These are phyloP conservation scores for Alternaria arbusti DNA, from an alignment of 2,329 filamentous ascomycete genomes.

Conservation along the genomic window DNA sequence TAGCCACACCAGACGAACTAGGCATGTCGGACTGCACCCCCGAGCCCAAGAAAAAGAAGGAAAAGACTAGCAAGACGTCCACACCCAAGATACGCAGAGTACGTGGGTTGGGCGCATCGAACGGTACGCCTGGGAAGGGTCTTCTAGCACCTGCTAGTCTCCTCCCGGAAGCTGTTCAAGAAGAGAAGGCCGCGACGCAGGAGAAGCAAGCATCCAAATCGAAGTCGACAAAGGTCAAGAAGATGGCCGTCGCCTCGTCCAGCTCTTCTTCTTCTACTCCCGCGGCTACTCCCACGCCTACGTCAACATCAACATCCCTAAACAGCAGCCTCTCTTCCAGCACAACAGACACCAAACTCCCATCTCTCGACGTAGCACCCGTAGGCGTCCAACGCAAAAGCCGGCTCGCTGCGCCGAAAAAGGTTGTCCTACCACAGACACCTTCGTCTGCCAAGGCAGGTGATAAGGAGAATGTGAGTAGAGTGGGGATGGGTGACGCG, in stretches of 20 bases:
- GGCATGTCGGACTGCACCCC: conserved; percentile 26
- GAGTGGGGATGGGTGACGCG: conserved; percentile 19
- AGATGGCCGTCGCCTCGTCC: conserved; percentile 23
- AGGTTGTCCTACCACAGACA: conserved; percentile 40
- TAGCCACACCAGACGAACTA: conserved; percentile 43
- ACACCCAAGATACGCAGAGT: conserved; percentile 45
- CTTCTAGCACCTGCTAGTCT: conserved; percentile 38
- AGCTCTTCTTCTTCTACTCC: background rate
- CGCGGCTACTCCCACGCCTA: background rate
- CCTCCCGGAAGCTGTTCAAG: conserved; percentile 35
- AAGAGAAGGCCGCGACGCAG: conserved; percentile 27
- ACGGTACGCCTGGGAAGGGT: conserved; percentile 49
- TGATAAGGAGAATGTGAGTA: conserved; percentile 35
- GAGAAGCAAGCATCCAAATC: conserved; percentile 25
- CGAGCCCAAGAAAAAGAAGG: conserved; percentile 29
- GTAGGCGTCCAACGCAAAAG: conserved; percentile 39
- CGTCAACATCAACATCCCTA: conserved; percentile 3
- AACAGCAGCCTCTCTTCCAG: conserved; percentile 12
- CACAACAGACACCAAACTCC: conserved; percentile 20
- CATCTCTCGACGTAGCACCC: conserved; percentile 27
- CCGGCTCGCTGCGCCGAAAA: conserved; percentile 43
- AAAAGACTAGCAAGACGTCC: conserved; percentile 29
- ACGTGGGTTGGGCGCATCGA: conserved; percentile 41
- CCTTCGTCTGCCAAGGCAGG: conserved; percentile 11
- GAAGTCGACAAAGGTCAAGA: conserved; percentile 29